Evolutionary conservation across 148 eudicot species (phyloP), one percentile per base, ranked within the genome.

Genomic region (Fagopyrum tataricum): DNA sequence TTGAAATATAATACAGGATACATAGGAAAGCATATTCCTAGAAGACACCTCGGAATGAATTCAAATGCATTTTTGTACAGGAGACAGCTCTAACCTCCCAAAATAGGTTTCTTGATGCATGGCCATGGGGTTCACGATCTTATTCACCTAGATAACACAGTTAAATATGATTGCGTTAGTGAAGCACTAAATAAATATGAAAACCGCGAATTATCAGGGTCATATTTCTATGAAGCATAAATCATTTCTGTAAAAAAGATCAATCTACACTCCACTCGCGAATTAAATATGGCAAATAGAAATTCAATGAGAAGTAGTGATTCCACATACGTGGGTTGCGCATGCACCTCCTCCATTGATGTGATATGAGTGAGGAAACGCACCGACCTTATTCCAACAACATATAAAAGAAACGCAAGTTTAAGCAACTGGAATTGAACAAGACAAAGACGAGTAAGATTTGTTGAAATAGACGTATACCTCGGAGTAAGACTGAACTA

Each of bases 401-500:
- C 59, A 62, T 58, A 42, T 13, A 31, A 31, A 44, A 24, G 55
- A 71, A 15, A 7, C n/a, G 15, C 15, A 20, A 20, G 20, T 40
- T 37, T n/a, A 20, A 74, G 39, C 39, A 58, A 44, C 20, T 23
- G 46, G 31, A 43, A 43, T 20, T 52, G n/a, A 37, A 11, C 23
- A 15, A 61, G 13, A 8, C 78, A 67, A n/a, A 26, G 13, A 37
- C 18, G 77, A 23, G 41, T 67, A 14, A 69, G 41, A 49, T 4
- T 3, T 44, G 62, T 44, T 15, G n/a, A 4, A 17, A 6, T 39
- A 11, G 14, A 39, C 21, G 0, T 51, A 31, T 31, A 89, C 98
- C 94, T 90, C 79, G 6, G 86, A 80, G 75, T 83, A 93, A 7
- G 97, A 93, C 70, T 87, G 87, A 79, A 89, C 77, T n/a, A 91